Evolutionary conservation across 169 alveolate species (phyloP).

Genomic region (Pseudocohnilembus persalinus): DNA sequence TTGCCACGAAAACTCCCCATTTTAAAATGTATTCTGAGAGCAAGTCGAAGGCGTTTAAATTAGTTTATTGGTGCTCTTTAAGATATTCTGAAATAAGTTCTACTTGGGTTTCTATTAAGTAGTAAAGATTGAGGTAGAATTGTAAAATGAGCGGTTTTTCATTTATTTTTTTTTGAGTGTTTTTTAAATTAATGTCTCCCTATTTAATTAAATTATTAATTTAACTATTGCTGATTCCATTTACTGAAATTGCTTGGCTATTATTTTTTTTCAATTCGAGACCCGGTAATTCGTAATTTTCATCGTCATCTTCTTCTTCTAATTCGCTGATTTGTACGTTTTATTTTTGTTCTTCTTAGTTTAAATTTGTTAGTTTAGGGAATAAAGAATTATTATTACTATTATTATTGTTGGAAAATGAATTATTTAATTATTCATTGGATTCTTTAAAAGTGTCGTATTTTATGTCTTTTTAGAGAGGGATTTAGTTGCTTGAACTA

Average conservation of each 20-base stretch:
- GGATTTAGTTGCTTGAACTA: too few relatives aligned
- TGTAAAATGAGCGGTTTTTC: neutral
- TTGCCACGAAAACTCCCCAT: constrained; percentile 1
- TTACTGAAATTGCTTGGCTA: neutral
- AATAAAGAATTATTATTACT: too few relatives aligned
- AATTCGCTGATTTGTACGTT: neutral
- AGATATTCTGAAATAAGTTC: constrained; percentile 2
- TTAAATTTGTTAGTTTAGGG: too few relatives aligned
- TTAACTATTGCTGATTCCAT: neutral
- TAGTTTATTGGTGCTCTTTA: constrained; percentile 6
- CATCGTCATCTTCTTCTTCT: neutral
- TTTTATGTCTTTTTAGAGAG: too few relatives aligned
- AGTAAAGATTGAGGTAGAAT: too few relatives aligned
- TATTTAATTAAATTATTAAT: too few relatives aligned
- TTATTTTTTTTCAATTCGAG: neutral
- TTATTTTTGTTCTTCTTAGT: too few relatives aligned
- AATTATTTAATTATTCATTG: too few relatives aligned
- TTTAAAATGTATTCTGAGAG: constrained; percentile 13
- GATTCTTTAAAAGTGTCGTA: too few relatives aligned
- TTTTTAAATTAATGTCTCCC: neutral
- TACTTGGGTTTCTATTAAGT: neutral
- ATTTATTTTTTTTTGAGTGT: neutral
- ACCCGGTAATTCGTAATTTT: too few relatives aligned
- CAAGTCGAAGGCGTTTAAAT: constrained; percentile 18
- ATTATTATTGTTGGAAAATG: too few relatives aligned